Base-by-base conservation (phyloP, 2,329 filamentous ascomycete genomes). In the Phyllachora maydis region DNA sequence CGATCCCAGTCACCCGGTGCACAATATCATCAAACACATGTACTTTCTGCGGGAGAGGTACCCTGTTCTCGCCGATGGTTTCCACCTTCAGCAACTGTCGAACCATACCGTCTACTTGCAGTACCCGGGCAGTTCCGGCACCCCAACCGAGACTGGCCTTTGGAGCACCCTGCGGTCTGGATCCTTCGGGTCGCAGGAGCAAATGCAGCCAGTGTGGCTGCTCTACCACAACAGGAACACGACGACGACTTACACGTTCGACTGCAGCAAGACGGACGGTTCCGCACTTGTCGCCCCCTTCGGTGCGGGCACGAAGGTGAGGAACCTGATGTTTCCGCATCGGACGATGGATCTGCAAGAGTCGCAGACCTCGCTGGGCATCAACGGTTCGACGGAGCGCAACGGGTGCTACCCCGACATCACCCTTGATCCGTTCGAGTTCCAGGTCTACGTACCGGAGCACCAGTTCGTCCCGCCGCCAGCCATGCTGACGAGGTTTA, bases 291-390 rank as follows among this genome's bases (percentile, higher is more conserved):
- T 70, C 18, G 46, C 66, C 12, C 62, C 66, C 0, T 73, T 61
- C 28, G 43, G 45, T 5, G 56, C 42, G 4, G 54, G 52, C 11
- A 63, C 54, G 1, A 59, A 49, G 0, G 65, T 72, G 30, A 65
- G 61, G 36, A 71, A 69, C 32, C 38, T 73, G 9, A 66, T 72
- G 36, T 64, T 60, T 35, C 65, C 65, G 1, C 64, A 63, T 33
- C 64, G 68, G 19, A 56, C 65, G 32, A 45, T 56, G 25, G 54
- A 44, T 0, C 41, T 70, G 8, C 45, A 48, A 23, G 38, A 41
- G 2, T 54, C 57, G 2, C 40, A 46, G 2, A 42, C 46, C 6
- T 44, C 44, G 19, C 44, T 64, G 16, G 49, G 49, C 8, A 42
- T 63, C 16, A 52, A 57, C 24, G 49, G 49, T 5, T 56, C 55